Conservation (phyloP, 2,329 filamentous ascomycete species). For the Fusarium tuaranense region DNA sequence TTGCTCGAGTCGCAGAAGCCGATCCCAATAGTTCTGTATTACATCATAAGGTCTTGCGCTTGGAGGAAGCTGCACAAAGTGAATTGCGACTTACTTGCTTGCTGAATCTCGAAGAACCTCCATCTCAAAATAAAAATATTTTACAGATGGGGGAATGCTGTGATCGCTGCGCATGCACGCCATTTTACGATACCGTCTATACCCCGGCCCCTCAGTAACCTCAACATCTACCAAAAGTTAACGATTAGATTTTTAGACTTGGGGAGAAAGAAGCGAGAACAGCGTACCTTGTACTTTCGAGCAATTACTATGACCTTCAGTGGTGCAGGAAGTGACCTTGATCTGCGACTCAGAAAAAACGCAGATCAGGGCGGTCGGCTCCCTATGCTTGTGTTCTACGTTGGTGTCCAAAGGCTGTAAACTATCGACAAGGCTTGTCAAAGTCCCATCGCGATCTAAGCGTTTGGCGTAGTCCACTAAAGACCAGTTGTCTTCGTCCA, state of each 20-base stretch:
- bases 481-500: background rate
- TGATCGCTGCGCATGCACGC: background rate
- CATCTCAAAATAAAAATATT: background rate
- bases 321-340: background rate
- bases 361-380: background rate
- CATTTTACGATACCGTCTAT: rapidly evolving
- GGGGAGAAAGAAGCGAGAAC: background rate
- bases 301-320: background rate
- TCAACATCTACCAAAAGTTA: background rate
- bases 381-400: background rate
- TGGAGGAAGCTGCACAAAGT: rapidly evolving
- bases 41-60: rapidly evolving
- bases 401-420: background rate
- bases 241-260: background rate
- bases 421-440: background rate
- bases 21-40: rapidly evolving
- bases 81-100: rapidly evolving
- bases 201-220: rapidly evolving
- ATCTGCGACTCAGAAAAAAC: background rate
- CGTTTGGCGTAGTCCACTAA: background rate
- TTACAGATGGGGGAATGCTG: background rate
- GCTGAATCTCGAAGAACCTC: background rate
- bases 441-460: background rate
- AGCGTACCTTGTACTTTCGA: background rate
- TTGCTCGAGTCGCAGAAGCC: background rate